Evolutionary conservation across 2,329 filamentous ascomycete genomes (phyloP).

Genomic region (Diaporthe caulivora): DNA sequence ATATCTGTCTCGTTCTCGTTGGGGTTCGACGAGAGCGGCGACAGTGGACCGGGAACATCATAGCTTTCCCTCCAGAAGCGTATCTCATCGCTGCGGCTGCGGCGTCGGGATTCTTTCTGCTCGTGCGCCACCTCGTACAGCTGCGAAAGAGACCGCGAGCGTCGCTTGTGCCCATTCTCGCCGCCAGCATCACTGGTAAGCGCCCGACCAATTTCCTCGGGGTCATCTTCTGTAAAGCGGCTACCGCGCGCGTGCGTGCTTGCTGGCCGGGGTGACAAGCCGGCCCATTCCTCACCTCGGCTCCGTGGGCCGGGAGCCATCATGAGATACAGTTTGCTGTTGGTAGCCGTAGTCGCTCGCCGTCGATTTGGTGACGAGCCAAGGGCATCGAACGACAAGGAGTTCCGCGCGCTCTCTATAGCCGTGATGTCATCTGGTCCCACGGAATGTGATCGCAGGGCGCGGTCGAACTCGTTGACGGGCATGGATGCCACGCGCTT

Average conservation of each 20-base stretch:
- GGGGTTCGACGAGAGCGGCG: constrained; percentile 61
- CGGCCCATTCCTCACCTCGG: constrained; percentile 60
- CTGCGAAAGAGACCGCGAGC: constrained; percentile 71
- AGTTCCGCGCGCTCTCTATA: constrained; percentile 67
- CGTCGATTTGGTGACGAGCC: constrained; percentile 49
- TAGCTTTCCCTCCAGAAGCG: constrained; percentile 74
- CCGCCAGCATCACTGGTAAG: constrained; percentile 64
- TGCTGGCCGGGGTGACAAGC: constrained; percentile 72
- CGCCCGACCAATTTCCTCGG: constrained; percentile 71
- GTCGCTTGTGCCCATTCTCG: constrained; percentile 59
- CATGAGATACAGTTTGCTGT: constrained; percentile 51
- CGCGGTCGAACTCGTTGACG: constrained; percentile 71
- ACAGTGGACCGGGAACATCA: constrained; percentile 60
- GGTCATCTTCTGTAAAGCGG: constrained; percentile 56
- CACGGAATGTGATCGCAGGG: constrained; percentile 72
- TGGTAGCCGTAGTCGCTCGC: constrained; percentile 57
- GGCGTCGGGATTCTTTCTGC: constrained; percentile 55
- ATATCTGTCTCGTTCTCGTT: constrained; percentile 34
- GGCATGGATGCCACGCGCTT: constrained; percentile 71
- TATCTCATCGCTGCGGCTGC: constrained; percentile 72
- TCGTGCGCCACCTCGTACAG: constrained; percentile 56
- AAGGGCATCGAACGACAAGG: constrained; percentile 59
- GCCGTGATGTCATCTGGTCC: constrained; percentile 66
- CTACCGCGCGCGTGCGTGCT: constrained; percentile 67
- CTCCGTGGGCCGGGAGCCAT: constrained; percentile 47